These are phyloP conservation scores for Lithohypha guttulata DNA, from an alignment of 2,329 filamentous ascomycete genomes.

Conservation along the genomic window DNA sequence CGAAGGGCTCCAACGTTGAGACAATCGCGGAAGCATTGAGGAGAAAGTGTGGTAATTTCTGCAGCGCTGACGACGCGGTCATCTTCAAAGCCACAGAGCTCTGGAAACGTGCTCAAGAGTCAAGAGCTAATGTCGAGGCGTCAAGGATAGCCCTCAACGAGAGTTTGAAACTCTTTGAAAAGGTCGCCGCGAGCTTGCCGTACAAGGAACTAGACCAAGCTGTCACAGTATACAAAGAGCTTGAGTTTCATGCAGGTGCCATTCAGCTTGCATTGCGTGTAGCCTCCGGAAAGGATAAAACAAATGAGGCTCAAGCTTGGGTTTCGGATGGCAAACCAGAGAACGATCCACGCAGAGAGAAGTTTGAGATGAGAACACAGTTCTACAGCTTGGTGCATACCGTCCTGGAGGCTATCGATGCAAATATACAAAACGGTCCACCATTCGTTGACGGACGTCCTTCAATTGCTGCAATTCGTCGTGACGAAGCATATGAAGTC, in stretches of 20 bases:
- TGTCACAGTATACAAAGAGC: constrained; percentile 63
- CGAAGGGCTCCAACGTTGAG: constrained; percentile 92
- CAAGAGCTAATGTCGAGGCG: constrained; percentile 61
- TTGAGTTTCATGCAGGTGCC: constrained; percentile 88
- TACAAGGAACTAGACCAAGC: constrained; percentile 70
- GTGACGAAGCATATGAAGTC: constrained; percentile 78
- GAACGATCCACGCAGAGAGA: constrained; percentile 56
- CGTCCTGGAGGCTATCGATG: constrained; percentile 69
- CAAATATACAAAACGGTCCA: constrained; percentile 55
- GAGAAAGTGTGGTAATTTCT: constrained; percentile 90
- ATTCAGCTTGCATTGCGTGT: constrained; percentile 79
- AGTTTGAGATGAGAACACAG: constrained; percentile 59
- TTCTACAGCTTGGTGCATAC: constrained; percentile 83
- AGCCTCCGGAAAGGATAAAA: constrained; percentile 73
- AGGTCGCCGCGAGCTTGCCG: constrained; percentile 73
- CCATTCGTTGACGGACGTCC: constrained; percentile 67
- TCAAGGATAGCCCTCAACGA: constrained; percentile 76
- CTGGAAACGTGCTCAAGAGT: constrained; percentile 75
- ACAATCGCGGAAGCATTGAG: constrained; percentile 91
- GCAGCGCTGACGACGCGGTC: constrained; percentile 90
- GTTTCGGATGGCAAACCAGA: constrained; percentile 69
- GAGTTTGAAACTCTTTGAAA: constrained; percentile 75
- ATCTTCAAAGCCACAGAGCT: constrained; percentile 98
- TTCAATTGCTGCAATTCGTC: constrained; percentile 65
- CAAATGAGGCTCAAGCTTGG: constrained; percentile 76